Base-by-base conservation (phyloP, 805 yeast species). In the Pichia pseudocactophila region DNA sequence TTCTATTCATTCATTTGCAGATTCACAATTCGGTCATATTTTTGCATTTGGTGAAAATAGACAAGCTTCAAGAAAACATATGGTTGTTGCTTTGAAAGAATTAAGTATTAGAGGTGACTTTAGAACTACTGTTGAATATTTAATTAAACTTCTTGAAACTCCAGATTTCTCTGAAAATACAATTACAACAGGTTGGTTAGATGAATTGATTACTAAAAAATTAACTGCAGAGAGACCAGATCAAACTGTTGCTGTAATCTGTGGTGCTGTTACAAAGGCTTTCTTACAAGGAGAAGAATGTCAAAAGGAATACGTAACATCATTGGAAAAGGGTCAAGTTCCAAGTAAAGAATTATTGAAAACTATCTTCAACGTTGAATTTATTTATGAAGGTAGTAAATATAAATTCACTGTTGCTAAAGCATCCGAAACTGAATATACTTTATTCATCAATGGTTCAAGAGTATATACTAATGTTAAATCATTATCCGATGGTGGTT, bases 11-110 rank as follows among this genome's bases (percentile, higher is more conserved):
- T 88, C 97, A 4, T 94, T 88, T 69, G 83, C 96, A 26, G 99
- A 92, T 65, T 90, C 98, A 43, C 99, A 92, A 68, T 92, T 92
- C 58, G 99, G 99, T 63, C 99, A 92, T 65, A 92, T 92, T 49
- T 92, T 92, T 64, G 97, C 99, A 28, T 94, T 90, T 66, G 98
- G 98, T 63, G 98, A 92, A 69, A 90, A 89, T 61, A 83, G 99
- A 69, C 94, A 86, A 64, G 95, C 95, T 31, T 86, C 96, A 28
- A 84, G 99, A 70, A 89, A 92, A 64, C 96, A 94, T 59, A 92
- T 92, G 98, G 96, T 92, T 50, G 97, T 92, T 43, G 99, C 98
- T 0, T 73, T 92, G 63, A 92, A 90, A 63, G 98, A 92, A 65
- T 76, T 92, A 54, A 82, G 95, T 42, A 92, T 92, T 56, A 80